phyloP scores from a whole-genome alignment of 148 eudicot genomes.

The Hydrangea macrophylla region DNA sequence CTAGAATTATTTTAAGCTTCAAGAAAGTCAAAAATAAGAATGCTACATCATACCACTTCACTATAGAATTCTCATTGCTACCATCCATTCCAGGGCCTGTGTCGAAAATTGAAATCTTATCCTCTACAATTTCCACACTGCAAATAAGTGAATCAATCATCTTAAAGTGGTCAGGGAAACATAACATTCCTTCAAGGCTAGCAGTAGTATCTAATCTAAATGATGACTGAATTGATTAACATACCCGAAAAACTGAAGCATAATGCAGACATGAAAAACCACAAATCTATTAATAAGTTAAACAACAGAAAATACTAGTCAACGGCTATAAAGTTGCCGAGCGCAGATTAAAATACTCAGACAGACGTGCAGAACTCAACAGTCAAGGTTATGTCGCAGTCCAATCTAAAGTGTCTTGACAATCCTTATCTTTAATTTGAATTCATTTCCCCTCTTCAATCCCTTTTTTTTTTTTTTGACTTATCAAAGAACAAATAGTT shows the following conservation, averaged over 20 bases:
- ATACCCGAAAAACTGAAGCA: not conserved
- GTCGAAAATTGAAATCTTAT: conserved; percentile 50
- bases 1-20: not conserved
- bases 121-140: conserved; percentile 48
- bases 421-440: not conserved
- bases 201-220: no score
- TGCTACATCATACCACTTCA: conserved; percentile 49
- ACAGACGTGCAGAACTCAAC: not conserved
- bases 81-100: conserved; percentile 83
- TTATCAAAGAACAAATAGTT: no score
- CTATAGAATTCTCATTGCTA: conserved; percentile 52
- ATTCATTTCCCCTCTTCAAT: no score
- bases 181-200: no score
- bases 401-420: not conserved
- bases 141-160: conserved; percentile 7
- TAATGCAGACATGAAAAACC: not conserved
- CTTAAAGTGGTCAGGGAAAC: not conserved
- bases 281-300: not conserved
- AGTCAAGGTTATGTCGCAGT: not conserved
- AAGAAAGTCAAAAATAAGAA: not conserved
- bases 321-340: not conserved
- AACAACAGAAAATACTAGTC: not conserved
- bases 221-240: no score
- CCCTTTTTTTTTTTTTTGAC: no score
- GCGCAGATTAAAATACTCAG: not conserved